Conservation (phyloP, 202 grass and related monocot genomes). For the Hordeum pubiflorum region DNA sequence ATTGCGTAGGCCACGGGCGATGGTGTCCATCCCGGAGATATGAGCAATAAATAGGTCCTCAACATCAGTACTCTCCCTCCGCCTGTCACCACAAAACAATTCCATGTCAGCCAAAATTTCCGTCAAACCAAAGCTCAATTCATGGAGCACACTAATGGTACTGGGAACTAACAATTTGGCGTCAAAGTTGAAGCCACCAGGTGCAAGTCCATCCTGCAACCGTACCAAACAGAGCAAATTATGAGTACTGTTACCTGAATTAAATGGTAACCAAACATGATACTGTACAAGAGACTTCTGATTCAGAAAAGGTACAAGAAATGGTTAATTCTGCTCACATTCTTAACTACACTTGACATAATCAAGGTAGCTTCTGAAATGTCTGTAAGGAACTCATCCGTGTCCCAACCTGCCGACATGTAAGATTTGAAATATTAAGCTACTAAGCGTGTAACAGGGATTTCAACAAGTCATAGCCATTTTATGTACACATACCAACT, state of each 20-base stretch:
- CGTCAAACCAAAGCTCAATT: neutral
- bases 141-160: neutral
- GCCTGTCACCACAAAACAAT: constrained; percentile 38
- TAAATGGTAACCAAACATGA: neutral
- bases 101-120: constrained; percentile 1
- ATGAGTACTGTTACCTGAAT: constrained; percentile 11
- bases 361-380: constrained; percentile 87
- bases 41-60: constrained; percentile 95
- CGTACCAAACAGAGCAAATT: neutral
- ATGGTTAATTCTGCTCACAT: constrained; percentile 55
- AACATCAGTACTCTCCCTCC: constrained; percentile 97
- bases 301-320: neutral
- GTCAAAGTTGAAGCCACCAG: constrained; percentile 98
- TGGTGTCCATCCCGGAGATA: constrained; percentile 89
- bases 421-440: constrained; percentile 5
- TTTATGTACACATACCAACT: constrained; percentile 45
- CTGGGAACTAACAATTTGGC: constrained; percentile 68
- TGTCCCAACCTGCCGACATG: constrained; percentile 77
- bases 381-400: constrained; percentile 94
- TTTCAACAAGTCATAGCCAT: neutral
- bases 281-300: neutral
- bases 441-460: neutral
- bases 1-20: constrained; percentile 79
- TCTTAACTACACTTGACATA: constrained; percentile 95
- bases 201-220: constrained; percentile 76